These are phyloP conservation scores for Delonix regia DNA, from an alignment of 306 rosid genomes.

Conservation along the genomic window DNA sequence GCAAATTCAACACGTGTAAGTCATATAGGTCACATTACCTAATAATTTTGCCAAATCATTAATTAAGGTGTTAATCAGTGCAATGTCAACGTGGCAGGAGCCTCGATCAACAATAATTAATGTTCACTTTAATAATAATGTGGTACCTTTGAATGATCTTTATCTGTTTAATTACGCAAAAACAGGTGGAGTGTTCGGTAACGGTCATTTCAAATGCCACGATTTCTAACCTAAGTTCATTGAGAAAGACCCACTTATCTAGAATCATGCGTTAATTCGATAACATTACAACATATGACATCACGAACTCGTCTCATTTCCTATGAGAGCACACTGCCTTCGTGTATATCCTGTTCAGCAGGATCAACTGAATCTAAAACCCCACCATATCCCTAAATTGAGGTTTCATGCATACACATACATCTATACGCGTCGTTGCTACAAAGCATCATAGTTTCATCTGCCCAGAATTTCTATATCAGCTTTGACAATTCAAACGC, in stretches of 20 bases:
- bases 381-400: background rate
- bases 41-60: background rate
- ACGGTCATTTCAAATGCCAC: slow-evolving; percentile 36
- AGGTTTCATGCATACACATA: background rate
- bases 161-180: slow-evolving; percentile 15
- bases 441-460: background rate
- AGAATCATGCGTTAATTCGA: background rate
- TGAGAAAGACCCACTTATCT: slow-evolving; percentile 5
- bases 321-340: background rate
- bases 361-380: background rate
- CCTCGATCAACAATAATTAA: background rate
- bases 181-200: slow-evolving; percentile 39
- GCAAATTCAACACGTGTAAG: background rate
- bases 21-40: background rate
- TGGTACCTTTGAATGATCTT: background rate
- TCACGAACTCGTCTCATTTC: slow-evolving; percentile 27
- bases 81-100: background rate
- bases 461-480: background rate
- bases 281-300: background rate
- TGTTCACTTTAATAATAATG: background rate
- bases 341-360: background rate
- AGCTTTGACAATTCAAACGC: background rate
- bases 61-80: background rate
- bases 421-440: background rate
- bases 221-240: slow-evolving; percentile 30